A percentile compares a stretch with the other conserved stretches of the same genome.
These are phyloP conservation scores for Aspergillus mulundensis DNA, from an alignment of 495 filamentous ascomycete genomes.

Conservation along the genomic window DNA sequence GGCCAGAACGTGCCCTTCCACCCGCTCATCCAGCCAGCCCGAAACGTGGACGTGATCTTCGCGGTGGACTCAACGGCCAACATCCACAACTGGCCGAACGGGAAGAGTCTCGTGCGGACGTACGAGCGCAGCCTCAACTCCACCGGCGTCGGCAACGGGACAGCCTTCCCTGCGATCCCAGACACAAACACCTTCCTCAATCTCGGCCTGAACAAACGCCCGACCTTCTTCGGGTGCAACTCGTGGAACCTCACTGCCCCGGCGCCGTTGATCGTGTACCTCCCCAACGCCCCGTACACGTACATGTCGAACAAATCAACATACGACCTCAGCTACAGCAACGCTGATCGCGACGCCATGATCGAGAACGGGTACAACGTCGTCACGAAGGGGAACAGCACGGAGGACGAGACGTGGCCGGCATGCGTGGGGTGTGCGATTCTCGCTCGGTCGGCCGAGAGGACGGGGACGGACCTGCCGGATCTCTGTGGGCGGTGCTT, in stretches of 20 bases:
- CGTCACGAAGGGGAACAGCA: slow-evolving; percentile 77
- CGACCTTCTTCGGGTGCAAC: slow-evolving; percentile 93
- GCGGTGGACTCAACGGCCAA: slow-evolving; percentile 86
- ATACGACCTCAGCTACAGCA: slow-evolving; percentile 57
- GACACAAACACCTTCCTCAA: slow-evolving; percentile 85
- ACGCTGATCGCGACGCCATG: slow-evolving; percentile 64
- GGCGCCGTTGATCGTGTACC: slow-evolving; percentile 76
- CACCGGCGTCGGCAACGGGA: slow-evolving; percentile 66
- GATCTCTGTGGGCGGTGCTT: slow-evolving; percentile 71
- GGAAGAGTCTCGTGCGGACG: slow-evolving; percentile 74
- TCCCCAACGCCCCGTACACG: slow-evolving; percentile 84
- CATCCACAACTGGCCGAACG: slow-evolving; percentile 75
- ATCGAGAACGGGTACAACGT: slow-evolving; percentile 81
- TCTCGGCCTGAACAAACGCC: slow-evolving; percentile 74
- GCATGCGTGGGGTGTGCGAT: slow-evolving; percentile 85
- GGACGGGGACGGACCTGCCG: slow-evolving; percentile 60
- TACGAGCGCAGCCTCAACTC: slow-evolving; percentile 62
- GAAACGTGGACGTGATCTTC: slow-evolving; percentile 86
- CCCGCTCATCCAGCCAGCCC: slow-evolving; percentile 75
- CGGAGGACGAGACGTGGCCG: slow-evolving; percentile 66
- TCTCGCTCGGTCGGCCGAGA: slow-evolving; percentile 64
- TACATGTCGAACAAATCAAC: slow-evolving; percentile 71
- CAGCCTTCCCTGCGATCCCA: slow-evolving; percentile 77
- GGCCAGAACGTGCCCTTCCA: slow-evolving; percentile 83
- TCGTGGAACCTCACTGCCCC: slow-evolving; percentile 48